phyloP scores from a whole-genome alignment of 768 basidiomycete species.

The Trametopsis cervina region DNA sequence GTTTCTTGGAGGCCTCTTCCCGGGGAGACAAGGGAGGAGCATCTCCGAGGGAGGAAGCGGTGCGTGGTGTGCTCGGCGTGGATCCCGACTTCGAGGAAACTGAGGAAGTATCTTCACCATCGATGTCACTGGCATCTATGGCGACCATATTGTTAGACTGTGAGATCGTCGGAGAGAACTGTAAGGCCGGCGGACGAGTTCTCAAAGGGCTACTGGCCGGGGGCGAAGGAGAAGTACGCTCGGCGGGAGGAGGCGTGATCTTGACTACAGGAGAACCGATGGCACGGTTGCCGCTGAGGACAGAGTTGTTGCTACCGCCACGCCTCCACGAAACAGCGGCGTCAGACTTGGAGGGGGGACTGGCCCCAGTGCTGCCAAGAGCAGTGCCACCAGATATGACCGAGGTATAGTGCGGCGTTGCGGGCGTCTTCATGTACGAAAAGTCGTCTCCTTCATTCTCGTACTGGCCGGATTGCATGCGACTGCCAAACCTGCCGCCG shows the following conservation, averaged over 20 bases:
- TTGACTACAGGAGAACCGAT: slow-evolving; percentile 46
- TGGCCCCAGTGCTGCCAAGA: slow-evolving; percentile 32
- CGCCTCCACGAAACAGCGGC: slow-evolving; percentile 77
- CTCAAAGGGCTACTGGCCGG: slow-evolving; percentile 20
- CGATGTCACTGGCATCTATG: slow-evolving; percentile 47
- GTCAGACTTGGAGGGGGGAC: slow-evolving; percentile 72
- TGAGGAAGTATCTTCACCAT: slow-evolving; percentile 47
- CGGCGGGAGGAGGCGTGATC: slow-evolving; percentile 64
- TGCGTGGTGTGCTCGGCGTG: slow-evolving; percentile 72
- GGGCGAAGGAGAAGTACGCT: slow-evolving; percentile 49
- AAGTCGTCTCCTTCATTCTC: slow-evolving; percentile 33
- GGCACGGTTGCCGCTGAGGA: slow-evolving; percentile 57
- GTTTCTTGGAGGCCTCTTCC: slow-evolving; percentile 80
- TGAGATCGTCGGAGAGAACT: slow-evolving; percentile 26
- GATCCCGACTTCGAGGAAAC: slow-evolving; percentile 46
- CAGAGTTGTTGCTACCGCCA: slow-evolving; percentile 60
- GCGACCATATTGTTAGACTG: slow-evolving; percentile 36
- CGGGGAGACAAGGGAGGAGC: slow-evolving; percentile 65
- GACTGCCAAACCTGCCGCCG: slow-evolving; percentile 70
- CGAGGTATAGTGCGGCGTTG: slow-evolving; percentile 56
- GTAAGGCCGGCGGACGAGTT: slow-evolving; percentile 59
- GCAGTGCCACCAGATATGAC: slow-evolving; percentile 68
- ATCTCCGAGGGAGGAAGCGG: slow-evolving; percentile 46
- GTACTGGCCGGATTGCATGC: slow-evolving; percentile 38
- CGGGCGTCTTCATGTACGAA: slow-evolving; percentile 28